These are phyloP conservation scores for Plasmodium gonderi DNA, from an alignment of 169 alveolate species.

Conservation along the genomic window DNA sequence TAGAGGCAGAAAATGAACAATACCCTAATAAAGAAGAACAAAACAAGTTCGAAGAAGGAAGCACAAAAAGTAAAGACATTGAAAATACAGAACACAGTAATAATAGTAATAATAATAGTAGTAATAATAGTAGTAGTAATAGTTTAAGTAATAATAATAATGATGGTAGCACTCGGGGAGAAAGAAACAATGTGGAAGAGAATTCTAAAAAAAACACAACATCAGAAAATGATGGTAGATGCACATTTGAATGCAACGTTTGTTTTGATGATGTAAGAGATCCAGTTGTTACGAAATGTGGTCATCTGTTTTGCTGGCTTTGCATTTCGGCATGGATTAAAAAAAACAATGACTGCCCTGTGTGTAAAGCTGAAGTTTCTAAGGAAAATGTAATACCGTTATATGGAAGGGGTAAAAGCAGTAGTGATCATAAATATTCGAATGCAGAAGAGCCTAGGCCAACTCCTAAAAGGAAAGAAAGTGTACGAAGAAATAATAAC, in stretches of 20 bases:
- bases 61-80: neutral
- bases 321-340: slow-evolving; percentile 95
- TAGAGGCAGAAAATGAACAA: neutral
- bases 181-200: neutral
- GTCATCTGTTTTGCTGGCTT: slow-evolving; percentile 97
- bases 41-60: slow-evolving; percentile 3
- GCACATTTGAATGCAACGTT: slow-evolving; percentile 95
- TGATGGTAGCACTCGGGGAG: neutral
- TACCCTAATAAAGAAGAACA: neutral
- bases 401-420: slow-evolving; percentile 88
- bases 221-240: slow-evolving; percentile 49
- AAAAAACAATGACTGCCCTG: slow-evolving; percentile 94
- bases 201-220: neutral
- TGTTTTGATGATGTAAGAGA: slow-evolving; percentile 97
- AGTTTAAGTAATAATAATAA: neutral
- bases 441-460: slow-evolving; percentile 60
- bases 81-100: neutral
- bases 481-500: slow-evolving; percentile 35
- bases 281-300: slow-evolving; percentile 98
- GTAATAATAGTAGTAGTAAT: neutral
- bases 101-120: neutral
- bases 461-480: slow-evolving; percentile 70
- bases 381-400: slow-evolving; percentile 93
- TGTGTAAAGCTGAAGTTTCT: slow-evolving; percentile 94
- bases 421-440: slow-evolving; percentile 84